phyloP scores from a whole-genome alignment of 257 asterid species.

The Linderniella brevidens region DNA sequence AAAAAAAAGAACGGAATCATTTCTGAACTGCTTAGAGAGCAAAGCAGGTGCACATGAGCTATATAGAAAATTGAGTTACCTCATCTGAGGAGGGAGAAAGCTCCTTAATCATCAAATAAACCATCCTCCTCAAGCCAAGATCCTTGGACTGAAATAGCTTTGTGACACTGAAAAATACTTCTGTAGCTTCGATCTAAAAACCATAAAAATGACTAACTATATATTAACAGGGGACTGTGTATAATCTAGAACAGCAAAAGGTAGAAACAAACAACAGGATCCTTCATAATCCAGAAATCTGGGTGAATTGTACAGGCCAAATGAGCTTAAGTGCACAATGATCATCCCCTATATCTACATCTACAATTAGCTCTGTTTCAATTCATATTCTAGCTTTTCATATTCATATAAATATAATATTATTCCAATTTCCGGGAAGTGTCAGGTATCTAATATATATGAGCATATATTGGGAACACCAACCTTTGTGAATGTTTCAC shows the following conservation, averaged over 20 bases:
- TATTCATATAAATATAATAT: too few species aligned
- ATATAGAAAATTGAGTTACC: constrained; percentile 18
- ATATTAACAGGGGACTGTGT: neutral
- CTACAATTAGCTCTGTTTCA: too few species aligned
- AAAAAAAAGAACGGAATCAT: constrained; percentile 13
- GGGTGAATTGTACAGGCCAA: too few species aligned
- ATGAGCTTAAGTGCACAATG: too few species aligned
- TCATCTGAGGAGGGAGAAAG: constrained; percentile 77
- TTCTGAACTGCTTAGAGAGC: constrained; percentile 3
- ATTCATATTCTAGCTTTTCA: too few species aligned
- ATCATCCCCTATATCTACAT: too few species aligned
- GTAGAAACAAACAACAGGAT: neutral
- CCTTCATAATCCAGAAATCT: neutral
- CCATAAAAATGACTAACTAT: constrained; percentile 2
- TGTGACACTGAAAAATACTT: constrained; percentile 71
- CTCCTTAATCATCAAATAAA: constrained; percentile 75
- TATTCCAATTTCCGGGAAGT: too few species aligned
- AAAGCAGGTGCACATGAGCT: neutral
- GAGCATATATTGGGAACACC: neutral
- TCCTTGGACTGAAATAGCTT: constrained; percentile 79
- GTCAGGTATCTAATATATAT: too few species aligned
- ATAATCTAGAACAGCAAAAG: neutral
- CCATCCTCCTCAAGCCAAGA: constrained; percentile 80
- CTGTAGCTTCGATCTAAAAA: constrained; percentile 61
- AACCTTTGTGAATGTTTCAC: constrained; percentile 83